These are phyloP conservation scores for Kodamaea fungicola DNA, from an alignment of 1,139 yeast genomes.

Conservation along the genomic window DNA sequence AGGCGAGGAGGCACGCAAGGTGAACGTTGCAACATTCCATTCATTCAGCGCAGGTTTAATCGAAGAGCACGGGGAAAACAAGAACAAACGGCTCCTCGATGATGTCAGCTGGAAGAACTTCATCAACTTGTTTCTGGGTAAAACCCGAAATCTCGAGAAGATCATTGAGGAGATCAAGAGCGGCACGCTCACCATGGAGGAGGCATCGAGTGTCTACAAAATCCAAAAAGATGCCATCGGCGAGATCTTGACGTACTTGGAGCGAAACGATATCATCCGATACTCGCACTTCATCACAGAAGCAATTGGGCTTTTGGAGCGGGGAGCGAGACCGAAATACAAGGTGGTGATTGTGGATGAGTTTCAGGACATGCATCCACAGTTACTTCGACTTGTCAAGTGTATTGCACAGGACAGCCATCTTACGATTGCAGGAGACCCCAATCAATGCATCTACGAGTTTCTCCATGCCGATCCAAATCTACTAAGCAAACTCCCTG, in stretches of 20 bases:
- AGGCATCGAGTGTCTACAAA: slow-evolving; percentile 22
- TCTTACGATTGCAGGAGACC: slow-evolving; percentile 69
- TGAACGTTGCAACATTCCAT: slow-evolving; percentile 60
- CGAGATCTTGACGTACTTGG: slow-evolving; percentile 14
- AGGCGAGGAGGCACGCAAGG: slow-evolving; percentile 28
- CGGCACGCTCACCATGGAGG: slow-evolving; percentile 22
- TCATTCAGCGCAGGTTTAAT: slow-evolving; percentile 52
- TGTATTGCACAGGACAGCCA: slow-evolving; percentile 38
- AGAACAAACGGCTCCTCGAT: slow-evolving; percentile 42
- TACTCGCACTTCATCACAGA: slow-evolving; percentile 34
- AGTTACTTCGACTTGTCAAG: slow-evolving; percentile 45
- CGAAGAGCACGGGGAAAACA: slow-evolving; percentile 31
- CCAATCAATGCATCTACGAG: slow-evolving; percentile 66
- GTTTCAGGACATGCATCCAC: slow-evolving; percentile 65
- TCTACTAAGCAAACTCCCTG: slow-evolving; percentile 38
- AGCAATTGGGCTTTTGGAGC: slow-evolving; percentile 25
- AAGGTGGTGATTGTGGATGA: slow-evolving; percentile 63
- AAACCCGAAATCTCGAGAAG: slow-evolving; percentile 28
- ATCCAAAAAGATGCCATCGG: slow-evolving; percentile 20
- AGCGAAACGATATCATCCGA: slow-evolving; percentile 32
- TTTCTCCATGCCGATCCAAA: slow-evolving; percentile 59
- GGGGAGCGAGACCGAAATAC: slow-evolving; percentile 12
- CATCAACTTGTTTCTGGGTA: slow-evolving; percentile 29
- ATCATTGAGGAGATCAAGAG: slow-evolving; percentile 30
- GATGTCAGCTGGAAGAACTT: slow-evolving; percentile 51